These are phyloP conservation scores for Yarrowia divulgata DNA, from an alignment of 805 yeast species.

Conservation along the genomic window DNA sequence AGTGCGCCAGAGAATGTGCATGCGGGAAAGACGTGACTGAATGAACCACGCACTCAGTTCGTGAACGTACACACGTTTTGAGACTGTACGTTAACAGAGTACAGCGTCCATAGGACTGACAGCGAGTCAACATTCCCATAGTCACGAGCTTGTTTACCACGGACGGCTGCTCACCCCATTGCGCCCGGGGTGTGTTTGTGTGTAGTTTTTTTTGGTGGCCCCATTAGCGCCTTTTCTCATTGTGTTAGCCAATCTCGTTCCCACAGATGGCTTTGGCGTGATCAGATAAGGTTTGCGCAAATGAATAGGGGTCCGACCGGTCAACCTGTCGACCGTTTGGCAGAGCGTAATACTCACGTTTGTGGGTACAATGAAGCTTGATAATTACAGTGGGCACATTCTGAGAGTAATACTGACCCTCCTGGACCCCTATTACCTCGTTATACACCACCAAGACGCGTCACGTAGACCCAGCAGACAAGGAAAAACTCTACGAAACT, in stretches of 20 bases:
- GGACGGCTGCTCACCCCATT: not conserved
- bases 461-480: conserved; percentile 3
- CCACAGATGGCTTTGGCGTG: conserved; percentile 26
- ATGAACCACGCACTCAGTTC: not conserved
- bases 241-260: conserved; percentile 27
- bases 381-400: not conserved
- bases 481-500: conserved; percentile 28
- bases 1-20: not conserved
- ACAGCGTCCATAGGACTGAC: not conserved
- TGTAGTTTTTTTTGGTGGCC: not conserved
- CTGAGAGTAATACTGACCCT: not conserved
- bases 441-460: not conserved
- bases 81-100: too few relatives aligned
- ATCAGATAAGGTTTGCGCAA: conserved; percentile 4
- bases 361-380: not conserved
- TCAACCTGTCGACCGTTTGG: not conserved
- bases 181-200: not conserved
- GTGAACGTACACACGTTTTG: too few relatives aligned
- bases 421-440: not conserved
- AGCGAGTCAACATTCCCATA: not conserved
- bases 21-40: not conserved
- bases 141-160: not conserved
- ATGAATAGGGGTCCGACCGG: conserved; percentile 18
- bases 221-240: conserved; percentile 6
- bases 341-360: not conserved